phyloP scores from a whole-genome alignment of 2,329 filamentous ascomycete species.

The Phialophora tarda region DNA sequence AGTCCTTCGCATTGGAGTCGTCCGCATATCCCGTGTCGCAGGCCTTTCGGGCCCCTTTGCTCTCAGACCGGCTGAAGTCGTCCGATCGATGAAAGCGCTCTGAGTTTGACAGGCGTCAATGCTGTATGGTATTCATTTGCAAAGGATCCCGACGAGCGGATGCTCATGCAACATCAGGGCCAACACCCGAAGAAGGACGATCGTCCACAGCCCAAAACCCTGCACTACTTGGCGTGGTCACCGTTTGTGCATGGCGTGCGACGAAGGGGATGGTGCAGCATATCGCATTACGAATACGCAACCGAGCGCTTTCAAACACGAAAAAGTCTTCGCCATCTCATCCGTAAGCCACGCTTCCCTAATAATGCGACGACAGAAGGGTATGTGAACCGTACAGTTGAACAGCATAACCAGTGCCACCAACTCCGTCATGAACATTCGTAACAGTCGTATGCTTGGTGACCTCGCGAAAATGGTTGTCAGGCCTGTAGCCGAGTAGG shows the following conservation, averaged over 20 bases:
- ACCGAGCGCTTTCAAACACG: conserved; percentile 1
- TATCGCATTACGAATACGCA: conserved; percentile 2
- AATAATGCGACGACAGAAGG: conserved; percentile 16
- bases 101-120: neutral
- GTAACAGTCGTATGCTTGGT: conserved; percentile 13
- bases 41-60: neutral
- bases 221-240: neutral
- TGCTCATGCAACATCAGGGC: neutral
- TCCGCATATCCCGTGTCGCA: neutral
- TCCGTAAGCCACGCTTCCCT: neutral
- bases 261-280: conserved; percentile 2
- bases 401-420: neutral
- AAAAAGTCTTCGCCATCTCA: neutral
- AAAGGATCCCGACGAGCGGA: neutral
- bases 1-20: neutral
- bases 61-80: neutral
- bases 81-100: neutral
- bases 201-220: neutral
- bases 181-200: neutral
- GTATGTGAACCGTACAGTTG: conserved; percentile 14
- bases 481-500: conserved; percentile 37
- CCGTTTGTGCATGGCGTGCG: neutral
- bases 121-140: neutral
- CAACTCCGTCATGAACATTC: conserved; percentile 19
- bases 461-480: conserved; percentile 8